Evolutionary conservation across 306 rosid species (phyloP).

Genomic region (Corylus americana): DNA sequence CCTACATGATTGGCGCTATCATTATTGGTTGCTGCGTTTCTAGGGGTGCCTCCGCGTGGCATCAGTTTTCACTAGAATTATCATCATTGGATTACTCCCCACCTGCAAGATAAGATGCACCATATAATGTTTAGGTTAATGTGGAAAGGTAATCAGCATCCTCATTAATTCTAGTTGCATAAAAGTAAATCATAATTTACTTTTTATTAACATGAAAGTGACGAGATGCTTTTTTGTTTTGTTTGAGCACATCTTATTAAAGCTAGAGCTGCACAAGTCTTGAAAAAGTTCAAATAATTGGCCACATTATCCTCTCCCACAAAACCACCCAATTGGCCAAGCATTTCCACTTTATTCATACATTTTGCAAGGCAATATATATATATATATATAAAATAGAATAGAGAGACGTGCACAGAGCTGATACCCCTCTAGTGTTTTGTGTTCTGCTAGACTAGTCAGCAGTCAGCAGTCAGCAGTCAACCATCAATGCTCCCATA

Average conservation of each 20-base stretch:
- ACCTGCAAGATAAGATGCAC: too few relatives aligned
- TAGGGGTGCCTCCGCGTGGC: constrained; percentile 47
- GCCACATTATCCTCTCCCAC: neutral
- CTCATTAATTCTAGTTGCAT: too few relatives aligned
- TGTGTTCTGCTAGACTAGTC: constrained; percentile 9
- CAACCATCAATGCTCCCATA: constrained; percentile 22
- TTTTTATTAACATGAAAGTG: too few relatives aligned
- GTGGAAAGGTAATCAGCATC: too few relatives aligned
- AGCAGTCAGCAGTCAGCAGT: constrained; percentile 21
- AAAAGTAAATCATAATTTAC: too few relatives aligned
- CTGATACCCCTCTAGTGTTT: neutral
- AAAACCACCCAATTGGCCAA: neutral
- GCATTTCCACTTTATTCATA: neutral
- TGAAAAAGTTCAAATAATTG: too few relatives aligned
- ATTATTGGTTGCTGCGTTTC: constrained; percentile 23
- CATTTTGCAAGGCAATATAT: neutral
- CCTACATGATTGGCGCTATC: constrained; percentile 27
- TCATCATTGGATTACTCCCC: too few relatives aligned
- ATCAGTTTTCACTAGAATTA: too few relatives aligned
- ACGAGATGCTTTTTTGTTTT: too few relatives aligned
- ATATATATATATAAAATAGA: neutral
- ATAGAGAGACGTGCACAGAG: constrained; percentile 16
- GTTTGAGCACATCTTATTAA: too few relatives aligned
- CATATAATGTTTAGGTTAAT: too few relatives aligned
- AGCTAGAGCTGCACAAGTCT: too few relatives aligned